Evolutionary conservation across 192 early-diverging fungal species (phyloP).

Genomic region (Backusella westeae): DNA sequence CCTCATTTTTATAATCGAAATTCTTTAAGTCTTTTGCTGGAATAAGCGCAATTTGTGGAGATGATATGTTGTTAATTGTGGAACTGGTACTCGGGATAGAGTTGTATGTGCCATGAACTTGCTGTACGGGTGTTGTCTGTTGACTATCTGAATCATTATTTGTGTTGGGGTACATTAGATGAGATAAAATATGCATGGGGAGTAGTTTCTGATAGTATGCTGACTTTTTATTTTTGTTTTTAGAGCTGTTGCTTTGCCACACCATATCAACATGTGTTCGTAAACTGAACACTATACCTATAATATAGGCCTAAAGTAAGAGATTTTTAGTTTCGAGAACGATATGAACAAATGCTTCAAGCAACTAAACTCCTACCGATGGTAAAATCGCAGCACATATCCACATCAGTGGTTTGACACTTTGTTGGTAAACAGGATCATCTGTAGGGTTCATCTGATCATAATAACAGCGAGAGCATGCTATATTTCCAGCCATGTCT

Average conservation of each 20-base stretch:
- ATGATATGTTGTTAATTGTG: neutral
- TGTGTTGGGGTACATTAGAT: neutral
- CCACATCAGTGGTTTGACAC: constrained; percentile 83
- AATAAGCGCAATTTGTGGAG: constrained; percentile 19
- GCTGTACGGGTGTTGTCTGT: neutral
- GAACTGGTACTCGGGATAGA: neutral
- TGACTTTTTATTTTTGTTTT: neutral
- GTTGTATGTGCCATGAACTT: neutral
- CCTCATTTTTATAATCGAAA: neutral
- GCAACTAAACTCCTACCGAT: constrained; percentile 24
- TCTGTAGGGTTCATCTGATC: constrained; percentile 59
- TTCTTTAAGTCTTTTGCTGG: constrained; percentile 56
- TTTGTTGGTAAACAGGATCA: constrained; percentile 77
- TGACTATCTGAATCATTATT: neutral
- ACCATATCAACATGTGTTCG: constrained; percentile 84
- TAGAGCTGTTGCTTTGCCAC: constrained; percentile 47
- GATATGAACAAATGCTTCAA: neutral
- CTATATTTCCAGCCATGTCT: neutral
- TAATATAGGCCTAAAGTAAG: constrained; percentile 61
- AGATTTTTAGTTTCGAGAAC: neutral
- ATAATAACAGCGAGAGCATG: constrained; percentile 65
- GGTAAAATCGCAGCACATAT: constrained; percentile 77
- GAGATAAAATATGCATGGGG: constrained; percentile 14
- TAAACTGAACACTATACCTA: constrained; percentile 92
- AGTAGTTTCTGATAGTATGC: neutral